Conservation (phyloP, 1,139 yeast species). For the Yamadazyma dendronema region DNA sequence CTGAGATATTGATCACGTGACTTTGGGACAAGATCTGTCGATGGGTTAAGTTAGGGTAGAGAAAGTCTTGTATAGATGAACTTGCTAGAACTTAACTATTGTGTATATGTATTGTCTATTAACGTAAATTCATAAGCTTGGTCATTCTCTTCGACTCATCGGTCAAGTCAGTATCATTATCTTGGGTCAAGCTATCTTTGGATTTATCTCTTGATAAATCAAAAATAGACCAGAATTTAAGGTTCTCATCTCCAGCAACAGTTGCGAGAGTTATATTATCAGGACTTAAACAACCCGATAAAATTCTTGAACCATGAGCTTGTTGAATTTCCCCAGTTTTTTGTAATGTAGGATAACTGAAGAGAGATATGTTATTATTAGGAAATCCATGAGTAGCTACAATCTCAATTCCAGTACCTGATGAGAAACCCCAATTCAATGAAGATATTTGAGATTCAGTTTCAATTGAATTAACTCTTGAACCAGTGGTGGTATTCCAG, state of each 20-base stretch:
- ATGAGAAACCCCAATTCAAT: conserved; percentile 81
- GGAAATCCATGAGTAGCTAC: conserved; percentile 97
- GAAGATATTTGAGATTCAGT: conserved; percentile 95
- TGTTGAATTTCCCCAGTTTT: conserved; percentile 83
- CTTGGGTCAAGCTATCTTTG: conserved; percentile 26
- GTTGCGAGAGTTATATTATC: conserved; percentile 90
- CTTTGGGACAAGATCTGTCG: too few relatives aligned
- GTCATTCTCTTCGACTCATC: conserved; percentile 23
- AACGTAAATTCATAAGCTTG: conserved; percentile 27
- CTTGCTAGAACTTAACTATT: too few relatives aligned
- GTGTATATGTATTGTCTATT: conserved; percentile 2
- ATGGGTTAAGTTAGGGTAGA: too few relatives aligned
- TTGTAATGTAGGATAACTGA: conserved; percentile 82
- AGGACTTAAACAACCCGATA: conserved; percentile 83
- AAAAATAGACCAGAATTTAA: conserved; percentile 92
- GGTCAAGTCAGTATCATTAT: conserved; percentile 26
- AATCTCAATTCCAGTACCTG: conserved; percentile 75
- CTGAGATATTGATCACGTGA: too few relatives aligned
- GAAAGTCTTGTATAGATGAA: neutral
- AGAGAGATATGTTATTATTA: conserved; percentile 76
- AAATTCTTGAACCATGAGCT: conserved; percentile 90
- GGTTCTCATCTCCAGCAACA: conserved; percentile 93
- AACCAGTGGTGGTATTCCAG: conserved; percentile 94
- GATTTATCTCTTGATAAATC: conserved; percentile 47
- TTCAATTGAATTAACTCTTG: conserved; percentile 80